Evolutionary conservation across 805 yeast species (phyloP), one percentile per base, ranked within the genome.

Genomic region (Grigorovia yakushimaensis): DNA sequence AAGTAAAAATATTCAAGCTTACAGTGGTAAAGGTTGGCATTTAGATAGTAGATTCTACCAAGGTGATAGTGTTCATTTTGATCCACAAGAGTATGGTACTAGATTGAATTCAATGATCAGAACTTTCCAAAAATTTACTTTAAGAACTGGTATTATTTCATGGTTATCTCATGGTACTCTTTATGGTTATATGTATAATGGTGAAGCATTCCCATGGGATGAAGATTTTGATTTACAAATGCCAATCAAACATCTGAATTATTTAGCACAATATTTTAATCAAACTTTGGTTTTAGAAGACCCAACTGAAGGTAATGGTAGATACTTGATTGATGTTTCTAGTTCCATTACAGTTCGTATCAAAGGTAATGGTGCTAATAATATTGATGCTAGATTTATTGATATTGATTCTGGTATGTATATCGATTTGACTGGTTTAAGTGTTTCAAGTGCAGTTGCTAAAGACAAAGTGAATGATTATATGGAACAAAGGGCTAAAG

Each of bases 311-410:
- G 82, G 84, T 1, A 70, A 74, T 55, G 83, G 84, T 1, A 70
- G 75, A 46, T 81, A 73, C 57, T 71, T 76, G 45, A 50, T 80
- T 39, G 78, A 69, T 76, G 58, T 67, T 43, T 73, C 79, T 3
- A 62, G 73, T 15, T 73, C 73, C 15, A 66, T 80, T 10, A 78
- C 85, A 2, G 73, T 74, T 45, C 68, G 89, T 57, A 62, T 59
- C 0, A 72, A 73, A 45, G 84, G 79, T 2, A 79, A 77, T 54
- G 84, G 83, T 1, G 56, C 62, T 20, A 81, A 82, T 57, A 78
- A 79, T 54, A 82, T 83, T 42, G 87, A 82, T 64, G 89, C 84
- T 0, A 66, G 93, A 45, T 81, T 83, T 56, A 78, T 84, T 49
- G 89, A 83, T 61, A 68, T 79, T 15, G 83, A 80, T 53, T 73